These are phyloP conservation scores for Saccharomycopsis sp. DNA, from an alignment of 805 yeast species.

Conservation along the genomic window DNA sequence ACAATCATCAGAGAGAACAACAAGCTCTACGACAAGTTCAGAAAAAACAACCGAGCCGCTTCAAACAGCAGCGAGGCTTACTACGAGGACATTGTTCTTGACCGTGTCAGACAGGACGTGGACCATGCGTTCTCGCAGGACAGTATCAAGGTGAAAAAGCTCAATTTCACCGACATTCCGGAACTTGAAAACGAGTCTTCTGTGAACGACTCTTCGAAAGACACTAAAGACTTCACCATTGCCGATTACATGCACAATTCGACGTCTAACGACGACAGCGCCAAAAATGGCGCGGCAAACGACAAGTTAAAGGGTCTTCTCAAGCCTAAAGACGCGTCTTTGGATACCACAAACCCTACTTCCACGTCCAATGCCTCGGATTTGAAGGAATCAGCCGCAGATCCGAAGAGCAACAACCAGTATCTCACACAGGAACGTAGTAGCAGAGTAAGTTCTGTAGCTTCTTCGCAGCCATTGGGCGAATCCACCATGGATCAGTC, in stretches of 20 bases:
- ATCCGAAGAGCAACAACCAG: too few species aligned
- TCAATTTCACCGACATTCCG: neutral
- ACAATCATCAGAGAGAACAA: constrained; percentile 20
- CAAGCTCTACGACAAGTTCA: constrained; percentile 4
- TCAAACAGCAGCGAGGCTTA: constrained; percentile 15
- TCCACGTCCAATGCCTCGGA: constrained; percentile 4
- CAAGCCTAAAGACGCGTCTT: neutral
- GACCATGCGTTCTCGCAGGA: constrained; percentile 8
- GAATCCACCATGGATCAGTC: constrained; percentile 15
- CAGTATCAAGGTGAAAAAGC: neutral
- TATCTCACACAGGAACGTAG: neutral
- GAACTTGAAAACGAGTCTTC: constrained; percentile 7
- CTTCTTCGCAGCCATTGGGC: constrained; percentile 18
- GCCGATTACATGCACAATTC: constrained; percentile 18
- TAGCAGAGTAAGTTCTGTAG: constrained; percentile 16
- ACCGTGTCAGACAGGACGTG: constrained; percentile 18
- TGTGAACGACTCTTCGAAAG: neutral
- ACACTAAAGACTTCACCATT: constrained; percentile 18
- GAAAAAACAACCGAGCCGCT: neutral
- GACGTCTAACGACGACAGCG: neutral
- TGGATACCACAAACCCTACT: constrained; percentile 9
- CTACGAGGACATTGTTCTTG: constrained; percentile 20
- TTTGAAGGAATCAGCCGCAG: neutral
- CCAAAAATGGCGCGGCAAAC: too few species aligned
- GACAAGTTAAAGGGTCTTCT: too few species aligned